A percentile compares a stretch with the other conserved stretches of the same genome.
These are phyloP conservation scores for Lyophyllum decastes DNA, from an alignment of 768 basidiomycete species.

Conservation along the genomic window DNA sequence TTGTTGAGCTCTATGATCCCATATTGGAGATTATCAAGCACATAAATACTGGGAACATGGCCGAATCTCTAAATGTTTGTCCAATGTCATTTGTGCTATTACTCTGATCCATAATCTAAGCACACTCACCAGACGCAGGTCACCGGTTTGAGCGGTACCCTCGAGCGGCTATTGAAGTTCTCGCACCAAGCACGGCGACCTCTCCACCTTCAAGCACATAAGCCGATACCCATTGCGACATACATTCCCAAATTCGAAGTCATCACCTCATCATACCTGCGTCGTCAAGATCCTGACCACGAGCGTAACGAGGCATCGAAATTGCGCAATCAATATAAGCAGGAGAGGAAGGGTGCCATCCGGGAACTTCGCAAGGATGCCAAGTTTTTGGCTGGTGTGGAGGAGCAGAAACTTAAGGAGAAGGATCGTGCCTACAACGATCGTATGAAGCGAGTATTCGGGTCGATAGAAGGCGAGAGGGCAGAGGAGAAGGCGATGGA, in stretches of 20 bases:
- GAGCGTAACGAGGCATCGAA: slow-evolving; percentile 88
- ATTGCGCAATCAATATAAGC: slow-evolving; percentile 85
- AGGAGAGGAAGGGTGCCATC: slow-evolving; percentile 96
- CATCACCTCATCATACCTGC: slow-evolving; percentile 71
- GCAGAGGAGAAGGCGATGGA: slow-evolving; percentile 95
- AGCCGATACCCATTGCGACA: slow-evolving; percentile 92
- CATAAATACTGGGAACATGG: slow-evolving; percentile 46
- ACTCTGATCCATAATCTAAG: slow-evolving; percentile 11
- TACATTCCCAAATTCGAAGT: slow-evolving; percentile 93
- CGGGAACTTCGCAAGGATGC: slow-evolving; percentile 95
- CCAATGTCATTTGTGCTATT: slow-evolving; percentile 1
- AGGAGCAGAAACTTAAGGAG: slow-evolving; percentile 80
- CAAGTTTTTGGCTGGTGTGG: slow-evolving; percentile 86
- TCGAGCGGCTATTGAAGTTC: slow-evolving; percentile 72
- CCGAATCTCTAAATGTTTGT: slow-evolving; percentile 57
- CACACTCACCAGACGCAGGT: slow-evolving; percentile 45
- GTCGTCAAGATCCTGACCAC: slow-evolving; percentile 86
- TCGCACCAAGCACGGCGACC: slow-evolving; percentile 72
- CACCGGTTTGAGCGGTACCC: slow-evolving; percentile 44
- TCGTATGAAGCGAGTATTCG: slow-evolving; percentile 82
- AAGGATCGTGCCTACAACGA: slow-evolving; percentile 83
- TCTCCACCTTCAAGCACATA: slow-evolving; percentile 86
- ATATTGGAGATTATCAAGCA: slow-evolving; percentile 57
- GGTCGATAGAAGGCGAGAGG: slow-evolving; percentile 79
- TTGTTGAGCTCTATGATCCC: slow-evolving; percentile 84